Evolutionary conservation across 805 yeast genomes (phyloP).

Genomic region (Ascoidea rubescens): DNA sequence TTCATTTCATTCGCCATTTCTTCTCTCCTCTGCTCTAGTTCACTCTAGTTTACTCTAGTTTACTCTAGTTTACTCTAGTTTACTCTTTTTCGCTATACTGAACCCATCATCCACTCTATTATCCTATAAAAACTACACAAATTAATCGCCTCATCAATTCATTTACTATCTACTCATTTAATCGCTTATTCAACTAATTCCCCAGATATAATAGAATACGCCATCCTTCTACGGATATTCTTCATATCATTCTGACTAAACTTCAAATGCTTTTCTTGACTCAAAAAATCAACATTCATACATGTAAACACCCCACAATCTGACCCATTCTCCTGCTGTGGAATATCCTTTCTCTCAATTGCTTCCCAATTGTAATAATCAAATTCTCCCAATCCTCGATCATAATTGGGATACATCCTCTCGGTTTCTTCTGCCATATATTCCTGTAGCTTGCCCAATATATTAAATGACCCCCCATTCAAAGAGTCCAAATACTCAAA

Average conservation of each 20-base stretch:
- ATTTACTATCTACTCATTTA: no score
- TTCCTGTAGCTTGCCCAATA: constrained; percentile 33
- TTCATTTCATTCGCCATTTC: no score
- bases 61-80: no score
- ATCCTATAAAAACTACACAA: no score
- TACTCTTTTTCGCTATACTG: no score
- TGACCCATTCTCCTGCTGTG: constrained; percentile 79
- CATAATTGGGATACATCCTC: constrained; percentile 26
- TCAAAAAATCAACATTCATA: constrained; percentile 51
- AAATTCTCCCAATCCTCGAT: constrained; percentile 17
- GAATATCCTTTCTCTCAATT: constrained; percentile 28
- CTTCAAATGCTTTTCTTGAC: constrained; percentile 32
- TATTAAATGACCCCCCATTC: constrained; percentile 19
- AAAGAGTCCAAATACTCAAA: constrained; percentile 74
- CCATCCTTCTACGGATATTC: constrained; percentile 52
- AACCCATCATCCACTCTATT: no score
- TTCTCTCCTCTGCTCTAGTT: no score
- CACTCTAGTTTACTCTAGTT: no score
- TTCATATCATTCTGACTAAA: constrained; percentile 63
- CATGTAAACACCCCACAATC: constrained; percentile 96
- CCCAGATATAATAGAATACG: constrained; percentile 17
- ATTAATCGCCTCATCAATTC: no score
- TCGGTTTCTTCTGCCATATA: constrained; percentile 61
- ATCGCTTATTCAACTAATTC: background rate
- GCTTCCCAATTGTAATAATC: constrained; percentile 19